Conservation (phyloP, 164 flowering plant genomes). For the Annona cherimola region DNA sequence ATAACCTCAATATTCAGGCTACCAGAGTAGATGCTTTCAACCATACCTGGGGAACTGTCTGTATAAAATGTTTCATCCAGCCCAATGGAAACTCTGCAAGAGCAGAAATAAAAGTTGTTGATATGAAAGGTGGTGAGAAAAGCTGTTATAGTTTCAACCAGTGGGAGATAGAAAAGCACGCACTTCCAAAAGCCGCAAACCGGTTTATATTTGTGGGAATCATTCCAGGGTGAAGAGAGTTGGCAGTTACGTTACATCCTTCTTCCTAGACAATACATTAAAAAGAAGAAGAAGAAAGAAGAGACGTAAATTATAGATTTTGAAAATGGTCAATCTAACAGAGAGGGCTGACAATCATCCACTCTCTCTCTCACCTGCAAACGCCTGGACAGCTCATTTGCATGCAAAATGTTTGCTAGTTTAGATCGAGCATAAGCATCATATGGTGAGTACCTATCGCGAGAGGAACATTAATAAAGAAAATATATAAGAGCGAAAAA, state of each 20-base stretch:
- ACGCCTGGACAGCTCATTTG: constrained; percentile 53
- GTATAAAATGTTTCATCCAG: constrained; percentile 8
- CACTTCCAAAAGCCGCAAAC: constrained; percentile 6
- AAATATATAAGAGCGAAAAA: not conserved
- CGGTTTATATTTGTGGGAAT: constrained; percentile 20
- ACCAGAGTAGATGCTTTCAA: not conserved
- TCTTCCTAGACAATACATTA: constrained; percentile 15
- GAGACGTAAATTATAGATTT: not conserved
- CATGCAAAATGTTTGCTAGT: constrained; percentile 64
- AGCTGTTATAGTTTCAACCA: no score
- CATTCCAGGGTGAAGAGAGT: constrained; percentile 26
- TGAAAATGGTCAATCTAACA: not conserved
- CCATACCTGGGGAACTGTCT: constrained; percentile 6
- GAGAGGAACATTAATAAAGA: not conserved
- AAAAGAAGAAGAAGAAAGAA: not conserved
- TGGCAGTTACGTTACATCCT: constrained; percentile 22
- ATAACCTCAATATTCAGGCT: no score
- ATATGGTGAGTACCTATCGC: constrained; percentile 36
- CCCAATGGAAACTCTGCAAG: constrained; percentile 11
- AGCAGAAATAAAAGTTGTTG: not conserved
- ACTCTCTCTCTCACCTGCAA: constrained; percentile 28
- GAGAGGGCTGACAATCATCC: not conserved
- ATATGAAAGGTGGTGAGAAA: not conserved
- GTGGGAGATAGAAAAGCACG: not conserved
- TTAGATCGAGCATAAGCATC: constrained; percentile 64